These are phyloP conservation scores for Mentha longifolia DNA, from an alignment of 257 asterid species.

Conservation along the genomic window DNA sequence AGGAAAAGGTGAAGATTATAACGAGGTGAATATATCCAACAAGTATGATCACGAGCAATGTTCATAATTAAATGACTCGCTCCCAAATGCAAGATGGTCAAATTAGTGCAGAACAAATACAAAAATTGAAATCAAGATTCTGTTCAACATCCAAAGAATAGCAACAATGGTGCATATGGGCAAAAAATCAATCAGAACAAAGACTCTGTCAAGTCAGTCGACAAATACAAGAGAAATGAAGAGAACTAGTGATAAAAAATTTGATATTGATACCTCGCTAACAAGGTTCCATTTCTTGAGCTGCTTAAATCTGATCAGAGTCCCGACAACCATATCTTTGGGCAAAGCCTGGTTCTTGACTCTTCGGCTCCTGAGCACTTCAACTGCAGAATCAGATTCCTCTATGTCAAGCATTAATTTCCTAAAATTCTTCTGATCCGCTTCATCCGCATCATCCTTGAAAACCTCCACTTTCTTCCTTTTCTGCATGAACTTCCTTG, in stretches of 20 bases:
- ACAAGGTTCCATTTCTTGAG: constrained; percentile 97
- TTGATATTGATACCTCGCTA: constrained; percentile 80
- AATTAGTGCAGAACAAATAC: background rate
- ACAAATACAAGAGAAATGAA: constrained; percentile 5
- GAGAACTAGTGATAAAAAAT: background rate
- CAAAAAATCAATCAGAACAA: background rate
- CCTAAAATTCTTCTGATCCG: constrained; percentile 88
- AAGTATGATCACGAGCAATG: background rate
- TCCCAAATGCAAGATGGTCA: background rate
- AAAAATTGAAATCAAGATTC: background rate
- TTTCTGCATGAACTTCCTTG: constrained; percentile 93
- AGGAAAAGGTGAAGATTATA: no score
- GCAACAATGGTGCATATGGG: constrained; percentile 5
- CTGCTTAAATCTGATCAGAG: constrained; percentile 90
- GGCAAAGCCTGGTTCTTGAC: constrained; percentile 71
- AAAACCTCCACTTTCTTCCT: constrained; percentile 85
- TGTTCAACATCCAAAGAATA: background rate
- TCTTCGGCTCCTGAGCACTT: constrained; percentile 69
- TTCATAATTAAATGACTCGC: background rate
- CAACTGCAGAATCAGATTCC: constrained; percentile 77
- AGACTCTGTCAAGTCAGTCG: constrained; percentile 1
- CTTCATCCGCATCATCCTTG: constrained; percentile 74
- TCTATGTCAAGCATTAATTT: constrained; percentile 86
- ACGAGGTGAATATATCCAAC: background rate
- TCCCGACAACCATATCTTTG: constrained; percentile 82